Evolutionary conservation across 768 basidiomycete species (phyloP).

Genomic region (Mycena galopus): DNA sequence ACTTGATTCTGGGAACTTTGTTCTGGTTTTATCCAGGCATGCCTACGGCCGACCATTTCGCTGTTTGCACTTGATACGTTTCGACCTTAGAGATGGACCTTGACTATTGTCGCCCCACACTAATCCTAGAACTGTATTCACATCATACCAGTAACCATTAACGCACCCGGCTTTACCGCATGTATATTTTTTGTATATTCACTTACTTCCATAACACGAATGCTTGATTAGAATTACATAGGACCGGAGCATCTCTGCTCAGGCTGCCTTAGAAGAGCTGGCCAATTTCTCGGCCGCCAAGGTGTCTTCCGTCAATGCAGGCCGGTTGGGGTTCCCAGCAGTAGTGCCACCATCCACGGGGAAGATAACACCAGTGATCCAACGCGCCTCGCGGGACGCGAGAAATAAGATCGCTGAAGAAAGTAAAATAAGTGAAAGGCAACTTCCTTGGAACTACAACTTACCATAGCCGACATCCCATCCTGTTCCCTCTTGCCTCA

Average conservation of each 20-base stretch:
- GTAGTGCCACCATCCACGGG: constrained; percentile 59
- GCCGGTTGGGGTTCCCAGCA: constrained; percentile 39
- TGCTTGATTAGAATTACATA: no score
- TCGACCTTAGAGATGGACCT: not conserved
- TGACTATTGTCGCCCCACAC: not conserved
- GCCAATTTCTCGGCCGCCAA: constrained; percentile 3
- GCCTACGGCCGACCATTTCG: not conserved
- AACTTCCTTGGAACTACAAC: not conserved
- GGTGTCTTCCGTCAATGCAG: constrained; percentile 24
- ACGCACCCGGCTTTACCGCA: no score
- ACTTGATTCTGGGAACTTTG: constrained; percentile 62
- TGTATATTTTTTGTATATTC: no score
- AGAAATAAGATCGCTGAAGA: constrained; percentile 47
- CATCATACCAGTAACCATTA: no score
- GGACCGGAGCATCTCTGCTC: no score
- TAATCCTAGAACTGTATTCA: not conserved
- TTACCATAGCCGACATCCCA: constrained; percentile 58
- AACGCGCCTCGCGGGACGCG: constrained; percentile 57
- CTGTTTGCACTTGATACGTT: not conserved
- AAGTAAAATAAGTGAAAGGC: not conserved
- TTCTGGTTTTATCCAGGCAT: constrained; percentile 53
- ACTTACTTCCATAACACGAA: no score
- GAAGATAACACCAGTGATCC: constrained; percentile 57
- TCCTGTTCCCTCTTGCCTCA: constrained; percentile 58
- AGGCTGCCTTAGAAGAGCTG: not conserved